Base-by-base conservation (phyloP, 1,284 basidiomycete genomes). In the Phellinidium pouzarii region DNA sequence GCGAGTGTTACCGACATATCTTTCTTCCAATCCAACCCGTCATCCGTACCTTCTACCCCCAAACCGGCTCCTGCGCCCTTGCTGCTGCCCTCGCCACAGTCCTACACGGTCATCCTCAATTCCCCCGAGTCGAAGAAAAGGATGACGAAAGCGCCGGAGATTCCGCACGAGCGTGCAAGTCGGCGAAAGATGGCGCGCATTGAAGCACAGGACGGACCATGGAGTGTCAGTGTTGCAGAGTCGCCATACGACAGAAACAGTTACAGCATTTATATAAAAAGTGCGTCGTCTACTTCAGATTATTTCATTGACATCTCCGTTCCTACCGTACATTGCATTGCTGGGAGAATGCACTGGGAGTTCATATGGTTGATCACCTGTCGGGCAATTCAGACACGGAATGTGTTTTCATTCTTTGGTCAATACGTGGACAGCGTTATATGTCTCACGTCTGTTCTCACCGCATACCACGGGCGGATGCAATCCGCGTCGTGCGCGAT, bases 161-260 rank as follows among this genome's bases (percentile, higher is more conserved):
- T 55, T 19, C 54, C 22, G 61, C 63, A 50, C 54, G 67, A 41
- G 45, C 62, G 61, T 27, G 60, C 67, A 55, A 64, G 54, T 56
- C 65, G 67, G 59, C 60, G 70, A 52, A 69, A 63, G 52, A 71
- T 74, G 43, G 70, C 76, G 26, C 73, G 78, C 48, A 72, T 79
- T 59, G 79, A 82, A 64, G 68, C 70, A 45, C 75, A 82, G 66
- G 84, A 85, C 63, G 83, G 80, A 20, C 81, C 78, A 9, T 87
- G 84, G 85, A 79, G 76, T 59, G 76, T 87, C 63, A 84, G 81
- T 63, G 85, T 87, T 59, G 84, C 84, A 56, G 83, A 85, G 68
- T 78, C 75, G 44, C 79, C 80, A 29, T 72, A 80, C 64, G 77
- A 82, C 67, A 61, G 74, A 52, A 70, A 72, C 57, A 75, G 77